Evolutionary conservation across 805 yeast genomes (phyloP).

Genomic region (Saccharomycopsis fibuligera): DNA sequence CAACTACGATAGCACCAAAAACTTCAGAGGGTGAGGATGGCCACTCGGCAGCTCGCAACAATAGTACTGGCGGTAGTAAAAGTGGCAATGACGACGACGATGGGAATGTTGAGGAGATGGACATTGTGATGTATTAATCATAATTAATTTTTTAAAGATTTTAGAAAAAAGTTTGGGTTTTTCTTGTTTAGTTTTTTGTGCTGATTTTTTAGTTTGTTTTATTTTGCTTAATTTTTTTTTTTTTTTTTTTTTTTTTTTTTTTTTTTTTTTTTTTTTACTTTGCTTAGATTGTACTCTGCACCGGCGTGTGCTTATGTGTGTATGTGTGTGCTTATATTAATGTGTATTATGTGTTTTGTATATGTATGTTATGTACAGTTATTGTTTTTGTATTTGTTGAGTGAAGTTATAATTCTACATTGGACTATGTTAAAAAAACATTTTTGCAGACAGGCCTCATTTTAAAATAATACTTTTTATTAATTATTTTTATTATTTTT

Average conservation of each 20-base stretch:
- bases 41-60: no score
- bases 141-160: background rate
- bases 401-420: no score
- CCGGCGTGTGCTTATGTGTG: background rate
- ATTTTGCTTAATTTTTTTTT: background rate
- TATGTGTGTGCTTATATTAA: background rate
- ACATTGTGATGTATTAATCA: constrained; percentile 20
- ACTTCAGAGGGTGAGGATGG: background rate
- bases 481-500: no score
- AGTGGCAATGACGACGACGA: constrained; percentile 14
- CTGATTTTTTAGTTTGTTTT: background rate
- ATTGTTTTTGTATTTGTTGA: no score
- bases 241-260: background rate
- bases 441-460: no score
- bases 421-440: no score
- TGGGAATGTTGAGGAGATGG: constrained; percentile 22
- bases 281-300: background rate
- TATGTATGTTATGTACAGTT: no score
- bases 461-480: no score
- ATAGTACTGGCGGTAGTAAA: background rate
- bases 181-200: background rate
- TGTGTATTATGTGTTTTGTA: no score
- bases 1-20: no score
- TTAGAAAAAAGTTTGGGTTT: background rate
- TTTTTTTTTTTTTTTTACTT: constrained; percentile 2